phyloP scores from a whole-genome alignment of 2,329 filamentous ascomycete species.

The Colletotrichum acutatum region DNA sequence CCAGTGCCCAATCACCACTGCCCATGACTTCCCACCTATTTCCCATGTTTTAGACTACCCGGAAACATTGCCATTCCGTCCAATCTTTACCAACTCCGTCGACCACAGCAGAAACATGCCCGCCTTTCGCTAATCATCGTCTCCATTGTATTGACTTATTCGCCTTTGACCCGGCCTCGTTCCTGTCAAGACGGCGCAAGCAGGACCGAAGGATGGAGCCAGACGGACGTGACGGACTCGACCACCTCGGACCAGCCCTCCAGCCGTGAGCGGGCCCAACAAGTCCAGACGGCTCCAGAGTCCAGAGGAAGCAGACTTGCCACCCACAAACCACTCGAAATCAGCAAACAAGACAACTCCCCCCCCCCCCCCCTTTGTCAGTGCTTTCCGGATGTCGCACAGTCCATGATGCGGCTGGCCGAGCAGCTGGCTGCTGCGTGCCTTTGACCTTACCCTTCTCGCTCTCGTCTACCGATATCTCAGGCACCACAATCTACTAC shows the following conservation, averaged over 20 bases:
- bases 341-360: slow-evolving; percentile 15
- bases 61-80: slow-evolving; percentile 14
- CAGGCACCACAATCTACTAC: neutral
- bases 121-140: neutral
- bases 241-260: neutral
- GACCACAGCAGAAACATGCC: neutral
- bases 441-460: slow-evolving; percentile 3
- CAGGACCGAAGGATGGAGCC: neutral
- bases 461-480: neutral
- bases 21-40: neutral
- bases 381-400: neutral
- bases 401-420: slow-evolving; percentile 21
- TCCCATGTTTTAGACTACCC: slow-evolving; percentile 10
- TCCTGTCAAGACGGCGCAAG: slow-evolving; percentile 11
- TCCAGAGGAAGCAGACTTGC: neutral
- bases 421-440: slow-evolving; percentile 26
- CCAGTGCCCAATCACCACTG: neutral
- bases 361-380: neutral
- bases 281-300: neutral
- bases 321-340: slow-evolving; percentile 6
- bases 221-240: neutral
- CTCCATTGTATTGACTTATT: neutral
- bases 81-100: slow-evolving; percentile 18
- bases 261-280: neutral
- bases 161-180: neutral